Percentiles rank a stretch among this genome's conserved stretches.
Evolutionary conservation across 768 basidiomycete genomes (phyloP).

Genomic region (Termitomyces sp.): DNA sequence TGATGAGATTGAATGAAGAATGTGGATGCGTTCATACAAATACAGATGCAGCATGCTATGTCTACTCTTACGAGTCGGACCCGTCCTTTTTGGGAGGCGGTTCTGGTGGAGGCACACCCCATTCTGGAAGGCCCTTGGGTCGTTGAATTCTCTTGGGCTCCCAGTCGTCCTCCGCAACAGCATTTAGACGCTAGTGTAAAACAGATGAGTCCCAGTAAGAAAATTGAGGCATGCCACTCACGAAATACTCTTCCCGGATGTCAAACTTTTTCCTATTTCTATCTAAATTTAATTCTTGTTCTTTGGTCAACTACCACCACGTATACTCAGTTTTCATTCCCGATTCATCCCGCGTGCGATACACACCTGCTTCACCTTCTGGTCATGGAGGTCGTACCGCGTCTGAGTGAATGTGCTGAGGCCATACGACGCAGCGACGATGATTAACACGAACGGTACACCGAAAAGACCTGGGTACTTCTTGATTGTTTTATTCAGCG

Average conservation of each 20-base stretch:
- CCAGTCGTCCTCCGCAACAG: slow-evolving; percentile 66
- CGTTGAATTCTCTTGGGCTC: slow-evolving; percentile 82
- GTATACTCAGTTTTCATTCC: background rate
- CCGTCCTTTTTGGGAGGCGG: slow-evolving; percentile 24
- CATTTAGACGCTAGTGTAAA: slow-evolving; percentile 56
- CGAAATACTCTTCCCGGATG: slow-evolving; percentile 94
- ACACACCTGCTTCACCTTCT: slow-evolving; percentile 66
- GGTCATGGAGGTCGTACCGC: slow-evolving; percentile 83
- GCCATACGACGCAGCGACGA: slow-evolving; percentile 85
- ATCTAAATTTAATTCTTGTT: slow-evolving; percentile 73
- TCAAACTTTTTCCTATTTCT: slow-evolving; percentile 78
- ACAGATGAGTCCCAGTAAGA: background rate
- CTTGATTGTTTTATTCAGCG: slow-evolving; percentile 39
- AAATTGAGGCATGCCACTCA: slow-evolving; percentile 41
- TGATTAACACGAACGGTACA: slow-evolving; percentile 77
- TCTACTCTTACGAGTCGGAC: background rate
- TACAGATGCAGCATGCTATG: slow-evolving; percentile 2
- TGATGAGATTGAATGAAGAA: background rate
- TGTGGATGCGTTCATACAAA: background rate
- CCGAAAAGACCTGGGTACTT: slow-evolving; percentile 76
- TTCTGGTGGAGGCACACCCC: slow-evolving; percentile 79
- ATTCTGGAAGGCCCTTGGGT: slow-evolving; percentile 87
- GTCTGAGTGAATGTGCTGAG: slow-evolving; percentile 83
- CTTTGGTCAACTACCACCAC: slow-evolving; percentile 53
- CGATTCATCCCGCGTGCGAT: background rate